Base-by-base conservation (phyloP, 164 flowering plant genomes). In the Cinnamomum chago region DNA sequence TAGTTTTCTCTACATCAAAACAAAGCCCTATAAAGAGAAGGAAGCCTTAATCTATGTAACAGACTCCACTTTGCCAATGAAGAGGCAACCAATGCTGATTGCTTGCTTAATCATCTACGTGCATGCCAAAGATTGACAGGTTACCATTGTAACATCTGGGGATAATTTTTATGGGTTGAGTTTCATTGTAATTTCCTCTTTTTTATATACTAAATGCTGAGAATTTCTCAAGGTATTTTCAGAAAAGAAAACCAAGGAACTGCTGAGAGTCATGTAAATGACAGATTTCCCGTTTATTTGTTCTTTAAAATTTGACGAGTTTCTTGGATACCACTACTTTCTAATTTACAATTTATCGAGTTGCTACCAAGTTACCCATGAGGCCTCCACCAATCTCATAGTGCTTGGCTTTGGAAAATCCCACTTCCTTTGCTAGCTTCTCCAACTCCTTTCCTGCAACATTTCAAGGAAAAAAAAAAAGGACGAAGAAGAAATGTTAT, bases 321-420 rank as follows among this genome's bases (percentile, higher is more conserved):
- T 17, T 15, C 20, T 55, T 15, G 60, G 17, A 20, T 14, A 3
- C 18, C 60, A 3, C 60, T 55, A 55, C n/a, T 55, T 55, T 15
- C 17, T 55, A 15, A 20, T 17, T 55, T 15, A 55, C 60, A 55
- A 28, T 22, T 79, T 86, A 92, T n/a, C 87, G 83, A 3, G 82
- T 88, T 58, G 92, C 96, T 20, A 95, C 96, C 58, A 95, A 81
- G 81, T 82, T 90, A 7, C 99, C 99, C 96, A 92, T 88, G 69
- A 92, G 85, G 75, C 97, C 96, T 78, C 90, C 93, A 76, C 86
- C 85, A 73, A 90, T 83, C 83, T 90, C 94, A 69, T 84, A 90
- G 81, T 87, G 89, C 72, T 78, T 89, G 75, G 90, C 94, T 35
- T 47, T 68, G n/a, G 90, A 85, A 85, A 93, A 95, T 67, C 98